Percentiles rank a stretch among this genome's conserved stretches.
These are phyloP conservation scores for Apiotrichum veenhuisii DNA, from an alignment of 1,284 basidiomycete genomes.

Conservation along the genomic window DNA sequence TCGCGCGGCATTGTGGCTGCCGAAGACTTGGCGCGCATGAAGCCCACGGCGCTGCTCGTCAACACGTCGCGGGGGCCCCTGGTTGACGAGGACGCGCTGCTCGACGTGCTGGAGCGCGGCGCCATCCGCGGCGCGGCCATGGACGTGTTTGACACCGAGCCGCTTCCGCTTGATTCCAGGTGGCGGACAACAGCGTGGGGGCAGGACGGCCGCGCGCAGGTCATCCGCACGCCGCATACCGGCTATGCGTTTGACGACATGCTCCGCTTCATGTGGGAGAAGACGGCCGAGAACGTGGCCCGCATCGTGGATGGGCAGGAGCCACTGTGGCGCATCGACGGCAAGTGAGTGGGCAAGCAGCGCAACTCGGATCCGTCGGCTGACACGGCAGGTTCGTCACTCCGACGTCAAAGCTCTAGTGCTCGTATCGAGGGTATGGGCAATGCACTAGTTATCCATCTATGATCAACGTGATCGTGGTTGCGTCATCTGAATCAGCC, in stretches of 20 bases:
- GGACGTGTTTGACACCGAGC: constrained; percentile 61
- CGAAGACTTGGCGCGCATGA: constrained; percentile 20
- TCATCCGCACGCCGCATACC: constrained; percentile 58
- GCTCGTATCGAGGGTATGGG: no score
- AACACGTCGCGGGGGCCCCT: constrained; percentile 28
- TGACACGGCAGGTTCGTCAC: not conserved
- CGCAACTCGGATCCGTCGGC: not conserved
- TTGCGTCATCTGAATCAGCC: no score
- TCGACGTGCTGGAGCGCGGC: constrained; percentile 42
- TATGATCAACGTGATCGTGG: no score
- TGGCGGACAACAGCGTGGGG: constrained; percentile 52
- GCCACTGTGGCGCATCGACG: constrained; percentile 8
- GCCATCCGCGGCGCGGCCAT: constrained; percentile 36
- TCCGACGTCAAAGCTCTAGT: not conserved
- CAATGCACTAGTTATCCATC: no score
- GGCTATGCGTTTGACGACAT: constrained; percentile 51
- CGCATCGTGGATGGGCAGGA: constrained; percentile 19
- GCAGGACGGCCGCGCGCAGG: constrained; percentile 42
- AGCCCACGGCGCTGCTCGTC: constrained; percentile 21
- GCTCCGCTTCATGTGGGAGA: constrained; percentile 26
- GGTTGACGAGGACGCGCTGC: constrained; percentile 39
- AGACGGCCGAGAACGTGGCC: constrained; percentile 23
- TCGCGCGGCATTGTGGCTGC: constrained; percentile 1
- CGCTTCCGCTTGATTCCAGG: constrained; percentile 58
- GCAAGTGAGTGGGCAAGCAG: not conserved